Evolutionary conservation across 176 grass and related monocot species (phyloP).

Genomic region (Saccharum officinarum): DNA sequence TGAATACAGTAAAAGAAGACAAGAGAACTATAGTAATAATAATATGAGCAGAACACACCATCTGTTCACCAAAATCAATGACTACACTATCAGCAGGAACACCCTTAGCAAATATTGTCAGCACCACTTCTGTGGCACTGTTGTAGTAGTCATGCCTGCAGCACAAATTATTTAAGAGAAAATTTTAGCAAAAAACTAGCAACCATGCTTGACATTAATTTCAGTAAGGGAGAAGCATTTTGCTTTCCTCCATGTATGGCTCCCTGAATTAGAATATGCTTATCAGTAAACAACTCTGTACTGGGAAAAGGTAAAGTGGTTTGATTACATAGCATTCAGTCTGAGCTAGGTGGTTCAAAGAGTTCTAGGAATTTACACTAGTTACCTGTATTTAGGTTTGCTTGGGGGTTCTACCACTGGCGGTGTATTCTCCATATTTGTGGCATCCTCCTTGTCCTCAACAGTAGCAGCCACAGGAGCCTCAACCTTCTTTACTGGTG

Average conservation of each 20-base stretch:
- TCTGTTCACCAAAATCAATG: constrained; percentile 89
- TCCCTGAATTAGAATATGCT: not conserved
- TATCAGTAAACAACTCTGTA: not conserved
- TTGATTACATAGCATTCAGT: not conserved
- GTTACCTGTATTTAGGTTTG: constrained; percentile 81
- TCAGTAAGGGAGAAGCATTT: not conserved
- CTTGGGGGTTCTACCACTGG: constrained; percentile 48
- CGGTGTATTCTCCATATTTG: constrained; percentile 31
- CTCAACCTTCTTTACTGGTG: constrained; percentile 35
- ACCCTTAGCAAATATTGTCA: constrained; percentile 81
- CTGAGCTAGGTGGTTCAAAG: not conserved
- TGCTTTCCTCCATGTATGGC: not conserved
- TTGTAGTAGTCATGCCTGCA: constrained; percentile 89
- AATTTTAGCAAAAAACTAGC: not conserved
- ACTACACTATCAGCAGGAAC: constrained; percentile 62
- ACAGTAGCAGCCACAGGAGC: constrained; percentile 26
- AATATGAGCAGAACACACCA: constrained; percentile 52
- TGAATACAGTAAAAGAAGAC: not conserved
- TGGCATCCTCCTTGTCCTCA: constrained; percentile 32
- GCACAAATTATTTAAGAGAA: constrained; percentile 14
- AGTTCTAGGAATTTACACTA: not conserved
- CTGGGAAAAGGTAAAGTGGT: not conserved
- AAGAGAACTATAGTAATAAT: not conserved
- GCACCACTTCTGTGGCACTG: constrained; percentile 59
- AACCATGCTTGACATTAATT: not conserved